Base-by-base conservation (phyloP, 805 yeast species). In the Ogataea henricii region DNA sequence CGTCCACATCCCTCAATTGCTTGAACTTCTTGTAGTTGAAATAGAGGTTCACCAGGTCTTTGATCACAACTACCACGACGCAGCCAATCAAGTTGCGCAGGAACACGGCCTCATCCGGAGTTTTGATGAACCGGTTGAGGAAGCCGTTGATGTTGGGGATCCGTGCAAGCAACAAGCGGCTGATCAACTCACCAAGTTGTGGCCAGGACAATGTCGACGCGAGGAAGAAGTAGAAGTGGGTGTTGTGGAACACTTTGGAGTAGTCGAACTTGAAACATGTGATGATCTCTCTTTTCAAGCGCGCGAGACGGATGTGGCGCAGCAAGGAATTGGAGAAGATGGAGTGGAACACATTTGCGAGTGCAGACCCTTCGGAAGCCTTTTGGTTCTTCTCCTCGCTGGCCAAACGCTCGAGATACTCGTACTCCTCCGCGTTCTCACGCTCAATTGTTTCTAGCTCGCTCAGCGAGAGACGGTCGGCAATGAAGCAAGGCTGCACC, bases 101-200 rank as follows among this genome's bases (percentile, higher is more conserved):
- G 36, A 66, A 70, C 6, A 58, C 51, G 1, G 60, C 58, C 46
- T 72, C 73, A 52, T 71, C 74, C 1, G 77, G 75, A 0, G 73
- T 70, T 14, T 50, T 47, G 9, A 59, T 54, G 13, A 46, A 46
- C 17, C 43, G 52, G 47, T 58, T 56, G 6, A 66, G 46, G 6
- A 57, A 46, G 2, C 39, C 20, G 46, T 57, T 53, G 7, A 69
- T 30, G 12, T 45, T 40, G 2, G 68, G 59, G 10, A 60, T 49
- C 14, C 53, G 54, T 2, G 57, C 37, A 2, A 70, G 42, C 1
- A 64, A 2, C 3, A n/a, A 4, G 2, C 49, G 34, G 10, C 70
- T 62, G 14, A 62, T 30, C 1, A 56, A 33, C 37, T 55, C 55
- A 2, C 73, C 73, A 1, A 58, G 30, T 17, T 48, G 39, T 2